Conservation (phyloP, 2,329 filamentous ascomycete genomes). For the Ceratocystis smalleyi region DNA sequence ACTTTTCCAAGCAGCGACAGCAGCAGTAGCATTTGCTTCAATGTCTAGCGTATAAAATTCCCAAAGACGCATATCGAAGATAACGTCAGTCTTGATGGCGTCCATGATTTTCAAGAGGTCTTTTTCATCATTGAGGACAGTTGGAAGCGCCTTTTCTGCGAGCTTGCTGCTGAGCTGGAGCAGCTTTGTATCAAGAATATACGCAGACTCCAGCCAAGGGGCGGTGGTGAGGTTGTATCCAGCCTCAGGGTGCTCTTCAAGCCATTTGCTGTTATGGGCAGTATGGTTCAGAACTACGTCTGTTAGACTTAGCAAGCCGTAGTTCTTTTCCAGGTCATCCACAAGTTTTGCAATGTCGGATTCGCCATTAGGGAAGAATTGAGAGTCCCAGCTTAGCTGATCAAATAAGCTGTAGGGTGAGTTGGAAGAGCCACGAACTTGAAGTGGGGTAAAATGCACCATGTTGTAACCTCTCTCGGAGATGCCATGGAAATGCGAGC, state of each 20-base stretch:
- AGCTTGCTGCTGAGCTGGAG: slow-evolving; percentile 66
- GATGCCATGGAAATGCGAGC: slow-evolving; percentile 76
- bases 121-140: slow-evolving; percentile 50
- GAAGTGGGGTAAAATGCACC: slow-evolving; percentile 93
- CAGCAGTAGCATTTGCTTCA: slow-evolving; percentile 51
- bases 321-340: slow-evolving; percentile 64
- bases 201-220: slow-evolving; percentile 55
- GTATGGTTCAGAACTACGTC: slow-evolving; percentile 98
- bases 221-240: slow-evolving; percentile 90
- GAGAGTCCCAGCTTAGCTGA: slow-evolving; percentile 72
- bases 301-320: slow-evolving; percentile 74
- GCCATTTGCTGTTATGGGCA: slow-evolving; percentile 86
- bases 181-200: slow-evolving; percentile 43
- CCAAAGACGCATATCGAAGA: slow-evolving; percentile 69
- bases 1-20: slow-evolving; percentile 54
- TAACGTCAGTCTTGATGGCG: slow-evolving; percentile 63
- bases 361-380: slow-evolving; percentile 71
- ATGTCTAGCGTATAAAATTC: slow-evolving; percentile 83
- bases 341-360: slow-evolving; percentile 64
- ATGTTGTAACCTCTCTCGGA: slow-evolving; percentile 92
- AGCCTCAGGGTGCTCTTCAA: slow-evolving; percentile 83
- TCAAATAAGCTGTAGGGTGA: slow-evolving; percentile 96
- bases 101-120: slow-evolving; percentile 74
- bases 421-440: slow-evolving; percentile 76
- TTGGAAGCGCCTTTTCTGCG: slow-evolving; percentile 56